Base-by-base conservation (phyloP, 306 rosid species). In the Cucurbita pepo region DNA sequence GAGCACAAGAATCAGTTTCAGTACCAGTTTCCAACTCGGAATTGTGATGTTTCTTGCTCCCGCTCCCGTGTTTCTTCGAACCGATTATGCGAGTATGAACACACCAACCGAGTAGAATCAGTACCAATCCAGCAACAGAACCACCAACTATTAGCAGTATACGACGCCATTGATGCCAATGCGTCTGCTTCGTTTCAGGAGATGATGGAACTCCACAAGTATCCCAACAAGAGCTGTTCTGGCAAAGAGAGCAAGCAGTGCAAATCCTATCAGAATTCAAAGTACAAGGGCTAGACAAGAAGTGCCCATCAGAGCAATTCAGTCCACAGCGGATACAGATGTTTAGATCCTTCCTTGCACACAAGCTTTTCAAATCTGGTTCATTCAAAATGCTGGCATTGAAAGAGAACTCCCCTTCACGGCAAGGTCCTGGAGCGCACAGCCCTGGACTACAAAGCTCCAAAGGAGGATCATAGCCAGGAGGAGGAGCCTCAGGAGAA, bases 211-310 rank as follows among this genome's bases (percentile, higher is more conserved):
- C 76, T 21, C 83, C 82, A 81, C 99, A 94, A 22, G 82, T 79
- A 54, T 78, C 81, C 82, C 67, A 66, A 77, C 99, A 94, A 59
- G 97, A 89, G 45, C 93, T 86, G 78, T 94, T 94, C 78, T 94
- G 97, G 85, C 99, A 94, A 74, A 94, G 96, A 63, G 97, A 94
- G 78, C 97, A 94, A 72, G 91, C 85, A 3, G 97, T 87, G 84
- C 98, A 94, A 12, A 89, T 87, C 57, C 96, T 81, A 75, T 87
- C 97, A 6, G 89, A 50, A 60, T 83, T 86, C n/a, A 5, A 75
- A 45, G 88, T 81, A 72, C 98, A 94, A 3, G 91, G 74, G 65
- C 96, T 90, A 45, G 98, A 94, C 82, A 91, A 71, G 87, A 94
- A 94, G 80, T 80, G 86, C 0, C 97, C 97, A 61, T 85, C 81